Evolutionary conservation across 2,329 filamentous ascomycete species (phyloP), one percentile per base, ranked within the genome.

Genomic region (Epichloe gansuensis): DNA sequence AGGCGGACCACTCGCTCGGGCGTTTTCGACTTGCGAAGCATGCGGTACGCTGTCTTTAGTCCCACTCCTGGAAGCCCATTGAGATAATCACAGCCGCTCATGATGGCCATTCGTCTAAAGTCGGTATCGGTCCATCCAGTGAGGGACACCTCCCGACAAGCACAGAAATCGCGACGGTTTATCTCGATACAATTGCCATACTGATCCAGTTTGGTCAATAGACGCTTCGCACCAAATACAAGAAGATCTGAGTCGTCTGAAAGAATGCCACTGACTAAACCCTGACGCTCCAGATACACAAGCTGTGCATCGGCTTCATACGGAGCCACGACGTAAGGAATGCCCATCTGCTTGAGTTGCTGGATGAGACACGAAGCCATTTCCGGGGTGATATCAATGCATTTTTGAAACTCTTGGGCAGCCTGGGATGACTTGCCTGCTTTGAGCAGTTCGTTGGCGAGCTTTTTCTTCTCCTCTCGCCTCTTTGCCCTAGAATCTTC

Each of bases 221-320:
- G 76, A 50, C 87, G 81, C 67, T 89, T 91, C 25, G 90, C 90
- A 15, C 93, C 93, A 60, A 98, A 98, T 0, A 98, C 93, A 36
- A 98, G 73, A 52, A 98, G 74, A 70, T 98, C 93, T 0, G 93
- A 98, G 66, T 98, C 93, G 65, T 98, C 93, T 0, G 93, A 96
- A 38, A 98, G 72, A 56, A 98, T 95, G 27, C 89, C 94, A 59
- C 84, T 74, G 59, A 96, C 85, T 49, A 90, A 73, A 1, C 91
- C 91, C 54, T 88, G 80, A 48, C 83, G 82, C 68, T 98, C 93
- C 39, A 98, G 76, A 64, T 97, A 98, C 27, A 89, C 90, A 60
- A 98, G 77, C 67, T 98, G 91, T n/a, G 91, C 85, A 67, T 98
- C 93, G 46, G 93, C 93, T 73, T 98, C 93, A 68, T 96, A 98